Conservation (phyloP, 1,139 yeast species). For the Yamadazyma songkhlaensis region DNA sequence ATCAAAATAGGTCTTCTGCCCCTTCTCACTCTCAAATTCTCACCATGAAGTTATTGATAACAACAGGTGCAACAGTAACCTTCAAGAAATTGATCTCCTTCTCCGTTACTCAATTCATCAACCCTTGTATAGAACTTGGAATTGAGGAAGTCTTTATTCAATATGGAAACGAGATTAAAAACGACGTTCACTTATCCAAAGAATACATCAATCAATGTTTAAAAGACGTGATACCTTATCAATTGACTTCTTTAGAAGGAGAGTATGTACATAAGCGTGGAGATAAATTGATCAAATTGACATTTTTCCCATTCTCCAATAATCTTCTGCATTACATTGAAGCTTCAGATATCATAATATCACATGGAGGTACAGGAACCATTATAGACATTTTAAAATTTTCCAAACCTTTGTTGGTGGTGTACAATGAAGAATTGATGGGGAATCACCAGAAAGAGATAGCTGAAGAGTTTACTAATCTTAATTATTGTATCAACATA, state of each 20-base stretch:
- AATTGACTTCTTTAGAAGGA: slow-evolving; percentile 10
- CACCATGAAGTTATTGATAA: slow-evolving; percentile 13
- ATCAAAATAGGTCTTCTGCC: too few relatives aligned
- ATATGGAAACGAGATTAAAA: slow-evolving; percentile 55
- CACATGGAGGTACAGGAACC: slow-evolving; percentile 96
- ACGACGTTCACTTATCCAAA: slow-evolving; percentile 22
- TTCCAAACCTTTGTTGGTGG: slow-evolving; percentile 59
- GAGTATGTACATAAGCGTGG: background rate
- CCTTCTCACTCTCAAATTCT: background rate
- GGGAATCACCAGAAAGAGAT: slow-evolving; percentile 86
- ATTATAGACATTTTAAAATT: slow-evolving; percentile 71
- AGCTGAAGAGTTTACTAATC: slow-evolving; percentile 35
- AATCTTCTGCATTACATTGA: slow-evolving; percentile 38
- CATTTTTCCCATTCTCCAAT: slow-evolving; percentile 48
- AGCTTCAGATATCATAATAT: slow-evolving; percentile 56
- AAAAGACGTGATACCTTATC: slow-evolving; percentile 5
- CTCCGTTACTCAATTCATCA: slow-evolving; percentile 38
- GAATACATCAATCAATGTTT: slow-evolving; percentile 19
- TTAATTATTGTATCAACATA: slow-evolving; percentile 7
- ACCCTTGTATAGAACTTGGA: slow-evolving; percentile 18
- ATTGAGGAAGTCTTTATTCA: slow-evolving; percentile 33
- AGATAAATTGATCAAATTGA: background rate
- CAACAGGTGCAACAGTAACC: slow-evolving; percentile 88
- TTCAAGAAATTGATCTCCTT: slow-evolving; percentile 53
- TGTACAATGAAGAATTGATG: slow-evolving; percentile 69